Evolutionary conservation across 768 basidiomycete genomes (phyloP), one percentile per base, ranked within the genome.

Genomic region (Coprinopsis cinerea): DNA sequence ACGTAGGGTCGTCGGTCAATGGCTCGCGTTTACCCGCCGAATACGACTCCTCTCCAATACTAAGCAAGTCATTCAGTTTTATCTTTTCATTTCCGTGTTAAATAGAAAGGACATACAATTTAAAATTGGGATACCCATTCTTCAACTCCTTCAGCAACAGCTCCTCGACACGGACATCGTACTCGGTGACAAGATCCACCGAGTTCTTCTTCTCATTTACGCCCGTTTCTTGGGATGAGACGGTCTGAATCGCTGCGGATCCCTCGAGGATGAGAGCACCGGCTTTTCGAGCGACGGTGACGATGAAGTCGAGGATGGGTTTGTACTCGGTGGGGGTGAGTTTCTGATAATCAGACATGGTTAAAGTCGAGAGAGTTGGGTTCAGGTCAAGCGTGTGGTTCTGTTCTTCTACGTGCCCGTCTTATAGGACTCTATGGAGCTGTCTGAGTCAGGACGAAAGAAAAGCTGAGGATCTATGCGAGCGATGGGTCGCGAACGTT

Each of bases 1-100:
- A 99, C 0, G 95, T 98, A 3, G 93, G 92, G 25, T 82, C 83
- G 58, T 96, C 88, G 1, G 89, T 91, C 49, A 95, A 66, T 10
- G 82, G 74, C 17, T 76, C 74, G 25, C 79, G 74, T 50, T 74
- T 64, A n/a, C 90, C 90, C 3, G 84, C 76, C 7, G 90, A 82
- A 57, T 87, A 93, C 0, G 88, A 88, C 68, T 98, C 95, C 62
- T 99, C 95, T 49, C 95, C 95, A 51, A 97, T 90, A 67, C 91
- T 94, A n/a, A n/a, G 47, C 18, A 50, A 42, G 40, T 7, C 3
- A 37, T 22, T 4, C 6, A n/a, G 14, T n/a, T 4, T 11, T 43
- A 6, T 4, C 9, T n/a, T 18, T 14, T 7, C 9, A n/a, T 17
- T n/a, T 4, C 4, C 24, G 13, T 13, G 48, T n/a, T 18, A 23